Evolutionary conservation across 2,329 filamentous ascomycete species (phyloP).

Genomic region (Fusarium keratoplasticum): DNA sequence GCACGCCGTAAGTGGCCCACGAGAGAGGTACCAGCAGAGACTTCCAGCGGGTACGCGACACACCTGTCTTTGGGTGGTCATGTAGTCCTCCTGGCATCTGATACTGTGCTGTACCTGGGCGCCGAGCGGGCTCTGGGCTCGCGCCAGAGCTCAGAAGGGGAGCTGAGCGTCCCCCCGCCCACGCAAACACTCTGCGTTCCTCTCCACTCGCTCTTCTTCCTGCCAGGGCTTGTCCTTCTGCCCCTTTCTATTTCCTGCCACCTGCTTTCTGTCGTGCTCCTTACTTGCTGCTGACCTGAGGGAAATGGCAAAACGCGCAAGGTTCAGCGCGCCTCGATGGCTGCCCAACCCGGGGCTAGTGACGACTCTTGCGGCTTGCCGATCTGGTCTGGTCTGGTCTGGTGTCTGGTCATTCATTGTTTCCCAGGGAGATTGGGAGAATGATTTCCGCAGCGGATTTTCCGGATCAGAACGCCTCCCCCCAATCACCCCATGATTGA

Average conservation of each 20-base stretch:
- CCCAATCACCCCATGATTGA: conserved; percentile 6
- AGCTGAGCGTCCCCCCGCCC: conserved; percentile 48
- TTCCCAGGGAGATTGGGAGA: conserved; percentile 14
- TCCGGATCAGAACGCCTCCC: conserved; percentile 9
- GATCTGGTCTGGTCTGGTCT: conserved; percentile 17
- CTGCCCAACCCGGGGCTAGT: conserved; percentile 38
- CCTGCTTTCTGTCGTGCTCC: conserved; percentile 24
- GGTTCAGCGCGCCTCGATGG: conserved; percentile 24
- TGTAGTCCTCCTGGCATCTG: conserved; percentile 48
- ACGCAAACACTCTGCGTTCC: conserved; percentile 39
- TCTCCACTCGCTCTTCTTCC: conserved; percentile 46
- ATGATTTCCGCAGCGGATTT: conserved; percentile 16
- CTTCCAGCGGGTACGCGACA: conserved; percentile 53
- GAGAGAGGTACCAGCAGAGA: conserved; percentile 48
- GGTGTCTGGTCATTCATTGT: neutral
- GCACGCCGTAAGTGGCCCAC: conserved; percentile 43
- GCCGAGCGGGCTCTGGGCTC: conserved; percentile 29
- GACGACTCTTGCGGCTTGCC: conserved; percentile 27
- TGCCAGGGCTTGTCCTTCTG: conserved; percentile 5
- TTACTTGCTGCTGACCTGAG: conserved; percentile 21
- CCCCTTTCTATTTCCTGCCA: conserved; percentile 33
- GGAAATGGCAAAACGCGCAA: conserved; percentile 15
- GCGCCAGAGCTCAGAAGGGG: conserved; percentile 40
- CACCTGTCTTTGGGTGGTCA: conserved; percentile 49
- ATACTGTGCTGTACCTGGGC: conserved; percentile 54